A percentile compares a stretch with the other conserved stretches of the same genome.
phyloP scores from a whole-genome alignment of 768 basidiomycete genomes.

The Mrakia gelida region DNA sequence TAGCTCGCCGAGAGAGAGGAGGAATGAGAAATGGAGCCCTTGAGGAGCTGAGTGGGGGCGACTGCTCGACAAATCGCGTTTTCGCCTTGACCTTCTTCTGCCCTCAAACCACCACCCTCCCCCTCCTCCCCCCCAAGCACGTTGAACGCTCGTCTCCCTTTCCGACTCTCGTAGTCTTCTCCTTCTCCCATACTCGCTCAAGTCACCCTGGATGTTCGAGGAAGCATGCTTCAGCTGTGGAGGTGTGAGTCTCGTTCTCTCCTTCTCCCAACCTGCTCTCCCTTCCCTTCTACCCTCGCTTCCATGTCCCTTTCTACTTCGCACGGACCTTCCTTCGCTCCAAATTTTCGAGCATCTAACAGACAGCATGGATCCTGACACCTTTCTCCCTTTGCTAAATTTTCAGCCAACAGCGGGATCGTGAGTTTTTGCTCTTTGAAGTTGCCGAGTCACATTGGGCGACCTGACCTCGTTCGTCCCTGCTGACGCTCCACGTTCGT shows the following conservation, averaged over 20 bases:
- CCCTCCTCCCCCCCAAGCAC: not conserved
- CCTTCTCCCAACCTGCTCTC: not conserved
- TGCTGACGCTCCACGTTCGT: slow-evolving; percentile 21
- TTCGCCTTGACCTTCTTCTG: not conserved
- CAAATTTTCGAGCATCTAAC: not conserved
- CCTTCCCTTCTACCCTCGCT: not conserved
- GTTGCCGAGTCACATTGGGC: not conserved
- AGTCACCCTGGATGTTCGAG: slow-evolving; percentile 7
- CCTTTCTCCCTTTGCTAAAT: not conserved
- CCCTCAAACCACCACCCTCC: not conserved
- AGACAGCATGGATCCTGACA: not conserved
- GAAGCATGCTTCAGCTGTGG: slow-evolving; percentile 5
- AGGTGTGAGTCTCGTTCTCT: not conserved
- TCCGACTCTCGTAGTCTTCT: not conserved
- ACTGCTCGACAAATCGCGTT: no score
- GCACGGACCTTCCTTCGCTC: not conserved
- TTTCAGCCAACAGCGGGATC: slow-evolving; percentile 22
- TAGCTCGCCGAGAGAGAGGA: no score
- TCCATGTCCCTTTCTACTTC: not conserved
- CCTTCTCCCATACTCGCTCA: not conserved
- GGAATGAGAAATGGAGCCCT: no score
- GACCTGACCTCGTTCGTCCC: slow-evolving; percentile 12
- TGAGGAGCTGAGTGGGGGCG: no score
- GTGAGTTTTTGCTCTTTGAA: slow-evolving; percentile 8
- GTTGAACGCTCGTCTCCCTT: not conserved